These are phyloP conservation scores for Gnomoniopsis sp. DNA, from an alignment of 2,329 filamentous ascomycete species.

Conservation along the genomic window DNA sequence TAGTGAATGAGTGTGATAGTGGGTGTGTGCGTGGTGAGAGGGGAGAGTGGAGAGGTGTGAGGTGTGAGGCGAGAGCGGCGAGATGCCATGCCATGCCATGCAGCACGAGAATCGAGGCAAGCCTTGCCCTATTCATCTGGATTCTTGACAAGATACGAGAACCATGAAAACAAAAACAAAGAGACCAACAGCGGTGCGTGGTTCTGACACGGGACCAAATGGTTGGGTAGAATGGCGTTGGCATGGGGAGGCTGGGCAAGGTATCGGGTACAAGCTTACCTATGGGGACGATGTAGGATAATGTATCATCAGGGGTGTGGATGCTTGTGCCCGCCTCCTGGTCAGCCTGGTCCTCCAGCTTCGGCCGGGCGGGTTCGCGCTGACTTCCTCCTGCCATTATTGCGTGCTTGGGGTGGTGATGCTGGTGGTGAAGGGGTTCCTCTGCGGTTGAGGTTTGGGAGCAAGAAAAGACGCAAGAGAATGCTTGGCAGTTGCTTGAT, in stretches of 20 bases:
- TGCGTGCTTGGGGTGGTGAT: too few species aligned
- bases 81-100: constrained; percentile 20
- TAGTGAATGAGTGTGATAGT: neutral
- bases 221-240: constrained; percentile 39
- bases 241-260: constrained; percentile 2
- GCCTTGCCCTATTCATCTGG: constrained; percentile 17
- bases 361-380: too few species aligned
- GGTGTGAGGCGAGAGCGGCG: neutral
- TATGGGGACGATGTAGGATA: constrained; percentile 52
- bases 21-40: neutral
- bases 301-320: constrained; percentile 45
- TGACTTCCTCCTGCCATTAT: too few species aligned
- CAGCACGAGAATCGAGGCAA: constrained; percentile 22
- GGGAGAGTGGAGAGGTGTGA: constrained; percentile 5
- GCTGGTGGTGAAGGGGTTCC: too few species aligned
- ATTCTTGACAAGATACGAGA: too few species aligned
- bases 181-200: constrained; percentile 43
- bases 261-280: constrained; percentile 39
- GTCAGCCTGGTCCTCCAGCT: neutral
- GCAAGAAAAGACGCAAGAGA: too few species aligned
- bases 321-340: constrained; percentile 34
- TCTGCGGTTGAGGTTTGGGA: too few species aligned
- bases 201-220: constrained; percentile 46
- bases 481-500: too few species aligned
- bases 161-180: constrained; percentile 25